Conservation (phyloP, 2,329 filamentous ascomycete species). For the Cryphonectria japonica region DNA sequence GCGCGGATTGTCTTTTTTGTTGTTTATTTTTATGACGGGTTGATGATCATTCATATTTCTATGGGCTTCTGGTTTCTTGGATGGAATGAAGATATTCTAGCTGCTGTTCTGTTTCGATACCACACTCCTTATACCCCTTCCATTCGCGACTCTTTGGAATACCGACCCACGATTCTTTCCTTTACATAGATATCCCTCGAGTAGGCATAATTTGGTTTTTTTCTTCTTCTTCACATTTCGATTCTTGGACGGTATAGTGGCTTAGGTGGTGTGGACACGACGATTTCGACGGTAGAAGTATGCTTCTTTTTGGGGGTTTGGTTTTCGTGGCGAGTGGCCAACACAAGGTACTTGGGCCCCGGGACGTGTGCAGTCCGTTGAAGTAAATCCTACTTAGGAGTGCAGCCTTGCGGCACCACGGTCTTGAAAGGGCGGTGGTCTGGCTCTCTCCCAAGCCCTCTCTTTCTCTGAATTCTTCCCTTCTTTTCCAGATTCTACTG, state of each 20-base stretch:
- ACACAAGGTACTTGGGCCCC: background rate
- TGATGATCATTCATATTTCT: slow-evolving; percentile 21
- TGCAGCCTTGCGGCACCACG: background rate
- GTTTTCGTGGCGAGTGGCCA: background rate
- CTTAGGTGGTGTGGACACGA: background rate
- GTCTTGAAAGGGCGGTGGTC: background rate
- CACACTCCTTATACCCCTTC: slow-evolving; percentile 28
- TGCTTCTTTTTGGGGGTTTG: background rate
- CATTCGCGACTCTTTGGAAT: slow-evolving; percentile 18
- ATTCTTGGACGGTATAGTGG: slow-evolving; percentile 13
- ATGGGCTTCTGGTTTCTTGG: slow-evolving; percentile 9
- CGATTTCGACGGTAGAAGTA: background rate
- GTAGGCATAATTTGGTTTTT: slow-evolving; percentile 4
- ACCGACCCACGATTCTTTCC: slow-evolving; percentile 25
- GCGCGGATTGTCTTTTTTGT: slow-evolving; percentile 17
- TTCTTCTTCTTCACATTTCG: background rate
- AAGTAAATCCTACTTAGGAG: background rate
- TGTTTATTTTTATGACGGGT: slow-evolving; percentile 24
- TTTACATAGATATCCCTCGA: slow-evolving; percentile 23
- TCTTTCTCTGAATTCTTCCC: background rate
- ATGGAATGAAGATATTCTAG: slow-evolving; percentile 14
- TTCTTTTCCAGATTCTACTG: slow-evolving; percentile 4
- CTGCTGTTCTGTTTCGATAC: slow-evolving; percentile 24
- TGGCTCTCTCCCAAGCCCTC: slow-evolving; percentile 1
- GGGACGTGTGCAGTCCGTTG: background rate